Base-by-base conservation (phyloP, 805 yeast species). In the Starmera dryadoides region DNA sequence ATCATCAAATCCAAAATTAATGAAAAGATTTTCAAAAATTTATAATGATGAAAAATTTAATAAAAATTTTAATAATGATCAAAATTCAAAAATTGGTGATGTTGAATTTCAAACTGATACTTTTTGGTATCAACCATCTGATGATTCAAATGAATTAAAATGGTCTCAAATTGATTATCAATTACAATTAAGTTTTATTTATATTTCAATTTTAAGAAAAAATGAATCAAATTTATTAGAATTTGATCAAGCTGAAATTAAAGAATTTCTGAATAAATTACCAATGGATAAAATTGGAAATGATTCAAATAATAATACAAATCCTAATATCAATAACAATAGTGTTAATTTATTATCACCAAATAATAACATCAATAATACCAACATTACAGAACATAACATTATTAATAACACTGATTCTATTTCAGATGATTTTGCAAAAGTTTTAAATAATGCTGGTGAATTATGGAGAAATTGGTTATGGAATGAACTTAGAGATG, bases 381-480 rank as follows among this genome's bases (percentile, higher is more conserved):
- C 9, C 28, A 25, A 25, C n/a, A 25, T 11, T 25, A 4, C 12
- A 11, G 4, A 25, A 25, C 11, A 11, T 12, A 25, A 5, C 28
- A 25, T 8, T 25, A 7, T 41, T 9, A 42, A 38, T 21, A 45
- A 45, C 19, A 40, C 48, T 2, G 62, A 58, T 36, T 64, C 28
- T 66, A 65, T 40, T 63, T 69, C 31, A 74, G 32, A 72, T 45
- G 86, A 83, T 47, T 81, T 86, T 56, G 88, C 84, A 52, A 81
- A 80, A 46, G 70, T 86, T 22, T 69, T 86, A 33, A 63, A 66
- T 40, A 89, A 81, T 56, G 89, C 94, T 3, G 95, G 95, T 25
- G 95, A 86, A 52, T 66, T 84, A 33, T 86, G 95, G 95, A 68
- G 96, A 46, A 81, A 79, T 50, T 85, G 91, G 86, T 62, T 84